Evolutionary conservation across 2,329 filamentous ascomycete species (phyloP).

Genomic region (Talaromyces atroroseus): DNA sequence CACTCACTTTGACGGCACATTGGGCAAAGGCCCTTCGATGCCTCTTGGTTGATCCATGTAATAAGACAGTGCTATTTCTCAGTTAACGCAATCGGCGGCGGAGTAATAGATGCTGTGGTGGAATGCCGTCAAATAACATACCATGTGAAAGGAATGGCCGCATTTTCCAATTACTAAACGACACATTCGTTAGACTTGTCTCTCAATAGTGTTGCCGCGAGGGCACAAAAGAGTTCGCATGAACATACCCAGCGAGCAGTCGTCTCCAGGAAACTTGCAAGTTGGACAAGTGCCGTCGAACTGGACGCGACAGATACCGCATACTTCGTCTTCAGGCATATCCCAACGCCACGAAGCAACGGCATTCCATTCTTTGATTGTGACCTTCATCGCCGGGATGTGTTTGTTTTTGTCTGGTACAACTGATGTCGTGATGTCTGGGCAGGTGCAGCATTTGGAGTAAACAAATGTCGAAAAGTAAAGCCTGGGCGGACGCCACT

Average conservation of each 20-base stretch:
- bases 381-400: constrained; percentile 72
- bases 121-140: constrained; percentile 34
- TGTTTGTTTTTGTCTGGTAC: no score
- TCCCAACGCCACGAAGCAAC: constrained; percentile 98
- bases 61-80: constrained; percentile 72
- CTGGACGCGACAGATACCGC: constrained; percentile 95
- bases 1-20: constrained; percentile 90
- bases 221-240: not conserved
- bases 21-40: constrained; percentile 86
- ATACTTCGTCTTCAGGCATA: constrained; percentile 94
- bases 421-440: no score
- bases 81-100: not conserved
- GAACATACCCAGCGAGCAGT: constrained; percentile 72
- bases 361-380: constrained; percentile 85
- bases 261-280: constrained; percentile 95
- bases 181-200: not conserved
- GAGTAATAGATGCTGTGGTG: constrained; percentile 5
- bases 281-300: constrained; percentile 97
- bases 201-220: not conserved
- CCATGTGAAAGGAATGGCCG: constrained; percentile 97
- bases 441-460: no score
- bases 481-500: no score
- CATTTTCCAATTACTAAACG: constrained; percentile 83
- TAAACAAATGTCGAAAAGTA: no score
- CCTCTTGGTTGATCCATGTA: constrained; percentile 87